Evolutionary conservation across 768 basidiomycete genomes (phyloP).

Genomic region (Boletellus emodensis): DNA sequence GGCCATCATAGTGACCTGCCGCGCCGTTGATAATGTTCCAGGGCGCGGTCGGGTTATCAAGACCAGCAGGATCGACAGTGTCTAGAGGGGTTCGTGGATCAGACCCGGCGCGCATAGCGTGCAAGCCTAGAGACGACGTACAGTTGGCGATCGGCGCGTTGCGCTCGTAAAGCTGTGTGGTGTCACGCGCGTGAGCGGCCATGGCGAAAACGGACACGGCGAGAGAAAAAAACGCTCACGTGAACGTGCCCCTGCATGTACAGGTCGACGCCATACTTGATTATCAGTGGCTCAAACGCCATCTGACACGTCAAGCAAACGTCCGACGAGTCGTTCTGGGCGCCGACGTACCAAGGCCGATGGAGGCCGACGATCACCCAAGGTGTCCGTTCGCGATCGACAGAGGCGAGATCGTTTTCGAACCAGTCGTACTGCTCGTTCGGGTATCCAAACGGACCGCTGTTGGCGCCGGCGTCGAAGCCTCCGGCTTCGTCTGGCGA

Average conservation of each 20-base stretch:
- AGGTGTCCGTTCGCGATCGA: constrained; percentile 23
- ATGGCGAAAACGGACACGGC: background rate
- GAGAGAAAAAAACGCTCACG: constrained; percentile 8
- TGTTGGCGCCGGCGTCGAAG: constrained; percentile 18
- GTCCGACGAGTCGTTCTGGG: constrained; percentile 1
- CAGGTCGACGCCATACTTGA: constrained; percentile 29
- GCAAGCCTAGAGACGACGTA: background rate
- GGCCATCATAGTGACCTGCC: constrained; percentile 27
- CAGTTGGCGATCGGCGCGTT: constrained; percentile 27
- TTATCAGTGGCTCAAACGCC: constrained; percentile 29
- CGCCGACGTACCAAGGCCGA: constrained; percentile 24
- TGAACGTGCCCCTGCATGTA: constrained; percentile 30
- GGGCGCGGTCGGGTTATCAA: constrained; percentile 23
- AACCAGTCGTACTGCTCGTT: constrained; percentile 29
- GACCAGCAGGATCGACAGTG: constrained; percentile 19
- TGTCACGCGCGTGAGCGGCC: background rate
- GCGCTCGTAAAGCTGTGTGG: constrained; percentile 24
- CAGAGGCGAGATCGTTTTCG: constrained; percentile 21
- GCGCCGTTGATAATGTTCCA: constrained; percentile 30
- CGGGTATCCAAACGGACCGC: constrained; percentile 25
- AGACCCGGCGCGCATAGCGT: too few species aligned
- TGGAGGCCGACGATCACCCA: constrained; percentile 29
- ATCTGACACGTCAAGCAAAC: constrained; percentile 20
- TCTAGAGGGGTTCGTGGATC: constrained; percentile 2
- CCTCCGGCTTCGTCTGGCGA: constrained; percentile 23